Evolutionary conservation across 352 stramenopile genomes (phyloP), one percentile per base, ranked within the genome.

Genomic region (Globisporangium iwayamae): DNA sequence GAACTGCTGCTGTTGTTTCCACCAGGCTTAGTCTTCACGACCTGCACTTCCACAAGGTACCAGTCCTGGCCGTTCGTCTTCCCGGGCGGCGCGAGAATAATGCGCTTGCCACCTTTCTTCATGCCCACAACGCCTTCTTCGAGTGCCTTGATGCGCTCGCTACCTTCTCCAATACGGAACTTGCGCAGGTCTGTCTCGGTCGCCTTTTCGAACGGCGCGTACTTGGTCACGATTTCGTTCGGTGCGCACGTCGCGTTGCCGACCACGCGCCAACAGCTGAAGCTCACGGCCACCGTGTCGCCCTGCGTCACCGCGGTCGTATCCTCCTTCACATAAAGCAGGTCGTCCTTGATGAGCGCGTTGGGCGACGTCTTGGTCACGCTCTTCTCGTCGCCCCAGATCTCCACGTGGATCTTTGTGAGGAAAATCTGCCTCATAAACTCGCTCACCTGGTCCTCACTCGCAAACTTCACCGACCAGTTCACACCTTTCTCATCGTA

Each of bases 81-180:
- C 16, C 74, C 74, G 0, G 85, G 85, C 14, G 85, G 85, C n/a
- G 81, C 87, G 52, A 98, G 78, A 20, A 98, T 83, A 57, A 96
- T 83, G n/a, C 93, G 82, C 45, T 93, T 89, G 0, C 85, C 88
- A 4, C 85, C 83, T 57, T 96, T 96, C 56, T 71, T 91, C 91
- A 98, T 98, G 16, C 93, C 93, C 8, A 93, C 16, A 22, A 97
- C 81, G 1, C 81, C 85, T 64, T 93, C 78, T 69, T 98, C 93
- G 46, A 98, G 67, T 39, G 91, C 91, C 32, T 93, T 91, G 36
- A 98, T 81, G 11, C 88, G 84, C 63, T 95, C 78, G 14, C 69
- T 83, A 51, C 84, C 81, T 30, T 96, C 91, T 50, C 82, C 85
- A 32, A 93, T 69, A 39, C 81, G 79, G 60, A 93, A 85, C 65